These are phyloP conservation scores for Coemansia sp. DNA, from an alignment of 192 early-diverging fungal genomes.

Conservation along the genomic window DNA sequence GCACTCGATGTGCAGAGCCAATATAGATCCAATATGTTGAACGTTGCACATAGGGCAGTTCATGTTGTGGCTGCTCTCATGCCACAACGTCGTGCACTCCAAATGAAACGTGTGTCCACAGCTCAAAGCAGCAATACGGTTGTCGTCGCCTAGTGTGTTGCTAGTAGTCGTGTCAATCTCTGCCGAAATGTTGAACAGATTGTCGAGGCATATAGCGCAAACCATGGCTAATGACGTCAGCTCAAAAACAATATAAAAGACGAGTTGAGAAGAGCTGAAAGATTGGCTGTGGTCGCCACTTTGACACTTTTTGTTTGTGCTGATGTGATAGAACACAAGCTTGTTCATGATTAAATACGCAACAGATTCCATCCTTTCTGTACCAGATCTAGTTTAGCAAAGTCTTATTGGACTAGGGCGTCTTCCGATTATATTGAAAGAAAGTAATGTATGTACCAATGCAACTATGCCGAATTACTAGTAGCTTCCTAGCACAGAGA, in stretches of 20 bases:
- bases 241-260: neutral
- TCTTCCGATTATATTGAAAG: neutral
- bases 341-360: neutral
- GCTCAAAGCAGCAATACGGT: neutral
- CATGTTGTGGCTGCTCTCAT: neutral
- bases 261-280: neutral
- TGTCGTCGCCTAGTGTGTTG: neutral
- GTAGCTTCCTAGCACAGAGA: neutral
- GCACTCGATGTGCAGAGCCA: neutral
- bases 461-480: neutral
- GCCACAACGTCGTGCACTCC: neutral
- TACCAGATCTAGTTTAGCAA: neutral
- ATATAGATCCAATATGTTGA: neutral
- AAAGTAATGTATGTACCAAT: neutral
- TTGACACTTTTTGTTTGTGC: too few species aligned
- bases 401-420: neutral
- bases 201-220: neutral
- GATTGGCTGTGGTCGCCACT: too few species aligned
- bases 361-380: too few species aligned
- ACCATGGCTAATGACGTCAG: neutral
- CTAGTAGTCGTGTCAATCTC: neutral
- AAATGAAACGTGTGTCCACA: neutral
- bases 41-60: constrained; percentile 3
- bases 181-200: neutral
- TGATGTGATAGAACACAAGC: neutral